Conservation (phyloP, 139 green algal species). For the Mychonastes homosphaera region DNA sequence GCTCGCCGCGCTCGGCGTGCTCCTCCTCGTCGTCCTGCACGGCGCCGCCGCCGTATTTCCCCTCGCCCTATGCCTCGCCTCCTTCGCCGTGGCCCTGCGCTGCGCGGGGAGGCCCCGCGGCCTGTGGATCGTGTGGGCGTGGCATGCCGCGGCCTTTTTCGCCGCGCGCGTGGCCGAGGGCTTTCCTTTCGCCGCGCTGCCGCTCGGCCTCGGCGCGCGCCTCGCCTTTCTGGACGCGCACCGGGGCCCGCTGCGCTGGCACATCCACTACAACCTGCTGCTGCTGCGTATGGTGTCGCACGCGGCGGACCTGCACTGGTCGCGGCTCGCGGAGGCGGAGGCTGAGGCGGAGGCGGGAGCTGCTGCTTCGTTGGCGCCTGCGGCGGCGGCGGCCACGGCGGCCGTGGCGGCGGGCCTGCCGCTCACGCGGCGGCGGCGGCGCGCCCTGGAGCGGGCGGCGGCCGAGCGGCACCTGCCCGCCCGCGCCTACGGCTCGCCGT, state of each 20-base stretch:
- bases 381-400: background rate
- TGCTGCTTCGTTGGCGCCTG: too few species aligned
- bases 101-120: conserved; percentile 13
- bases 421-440: background rate
- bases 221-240: conserved; percentile 43
- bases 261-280: conserved; percentile 84
- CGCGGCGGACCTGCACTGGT: conserved; percentile 67
- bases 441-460: conserved; percentile 4
- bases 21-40: conserved; percentile 31
- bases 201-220: conserved; percentile 12
- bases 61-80: conserved; percentile 17
- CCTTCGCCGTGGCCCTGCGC: conserved; percentile 20
- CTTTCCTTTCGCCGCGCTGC: conserved; percentile 19
- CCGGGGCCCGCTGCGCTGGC: conserved; percentile 64
- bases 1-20: background rate
- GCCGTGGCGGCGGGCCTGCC: background rate
- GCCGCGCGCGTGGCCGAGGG: conserved; percentile 31
- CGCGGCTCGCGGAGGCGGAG: background rate
- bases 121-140: conserved; percentile 40
- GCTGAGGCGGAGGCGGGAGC: too few species aligned
- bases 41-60: conserved; percentile 28
- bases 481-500: conserved; percentile 26
- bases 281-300: conserved; percentile 77
- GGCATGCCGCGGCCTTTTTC: conserved; percentile 38
- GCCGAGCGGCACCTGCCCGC: conserved; percentile 6